Evolutionary conservation across 2,329 filamentous ascomycete genomes (phyloP), one percentile per base, ranked within the genome.

Genomic region (Tolypocladium album): DNA sequence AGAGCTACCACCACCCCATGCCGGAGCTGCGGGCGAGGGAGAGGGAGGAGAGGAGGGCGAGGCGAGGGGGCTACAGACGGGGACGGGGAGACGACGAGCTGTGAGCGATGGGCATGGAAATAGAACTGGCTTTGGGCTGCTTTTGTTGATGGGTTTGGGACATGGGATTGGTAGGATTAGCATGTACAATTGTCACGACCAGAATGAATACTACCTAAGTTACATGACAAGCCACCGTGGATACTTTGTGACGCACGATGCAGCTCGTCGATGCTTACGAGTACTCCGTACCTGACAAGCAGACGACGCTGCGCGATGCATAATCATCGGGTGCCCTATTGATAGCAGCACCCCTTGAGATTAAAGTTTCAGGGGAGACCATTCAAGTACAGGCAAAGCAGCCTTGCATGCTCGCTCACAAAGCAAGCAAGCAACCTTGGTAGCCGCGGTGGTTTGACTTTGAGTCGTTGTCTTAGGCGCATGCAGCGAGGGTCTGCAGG

Each of bases 1-100:
- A 84, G 76, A 78, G 80, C 43, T 84, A 85, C 67, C 76, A 75
- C 64, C 81, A 84, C 64, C 71, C 78, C 43, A 81, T 83, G 68
- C 82, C 82, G 2, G 81, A 82, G 63, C 68, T 82, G 64, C 75
- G 62, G 31, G 63, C 67, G 58, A 60, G 64, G 61, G 67, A 70
- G 38, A 65, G 72, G 53, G 71, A 73, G 64, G 74, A 74, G 66
- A 66, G 72, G 58, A 68, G 70, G 63, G 70, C 70, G n/a, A 61
- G 70, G 57, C 65, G 72, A 50, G 70, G 68, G 12, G 74, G 71
- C 2, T 74, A 73, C 42, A 65, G 71, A 52, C 67, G 73, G 13
- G 73, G 69, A 38, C 67, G 68, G 60, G 68, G 64, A 4, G 71
- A 72, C 22, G 73, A 69, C 22, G 68, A 67, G 3, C 24, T 59